A percentile compares a stretch with the other conserved stretches of the same genome.
phyloP scores from a whole-genome alignment of 768 basidiomycete species.

The Collybia nuda region DNA sequence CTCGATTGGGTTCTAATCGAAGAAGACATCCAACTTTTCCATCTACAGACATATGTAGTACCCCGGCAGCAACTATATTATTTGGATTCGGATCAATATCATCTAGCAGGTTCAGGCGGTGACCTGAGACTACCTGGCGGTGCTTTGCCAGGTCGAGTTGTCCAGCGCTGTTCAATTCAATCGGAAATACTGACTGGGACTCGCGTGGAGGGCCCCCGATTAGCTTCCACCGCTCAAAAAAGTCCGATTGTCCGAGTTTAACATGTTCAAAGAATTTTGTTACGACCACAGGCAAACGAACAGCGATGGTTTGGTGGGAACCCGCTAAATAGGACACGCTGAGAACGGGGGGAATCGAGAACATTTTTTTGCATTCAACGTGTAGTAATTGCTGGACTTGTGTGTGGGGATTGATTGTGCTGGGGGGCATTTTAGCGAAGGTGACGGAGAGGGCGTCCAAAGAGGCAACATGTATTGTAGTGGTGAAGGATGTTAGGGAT shows the following conservation, averaged over 20 bases:
- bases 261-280: conserved; percentile 96
- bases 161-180: conserved; percentile 62
- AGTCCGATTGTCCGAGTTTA: conserved; percentile 76
- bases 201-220: conserved; percentile 96
- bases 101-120: conserved; percentile 72
- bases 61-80: conserved; percentile 94
- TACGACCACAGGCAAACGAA: conserved; percentile 84
- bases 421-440: conserved; percentile 90
- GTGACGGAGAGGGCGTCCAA: conserved; percentile 75
- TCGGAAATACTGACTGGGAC: conserved; percentile 84
- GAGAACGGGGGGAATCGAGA: conserved; percentile 74
- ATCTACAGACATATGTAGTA: conserved; percentile 85
- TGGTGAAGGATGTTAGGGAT: conserved; percentile 89
- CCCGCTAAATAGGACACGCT: conserved; percentile 91
- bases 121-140: conserved; percentile 74
- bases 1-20: conserved; percentile 91
- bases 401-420: conserved; percentile 73
- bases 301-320: conserved; percentile 80
- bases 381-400: conserved; percentile 94
- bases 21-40: conserved; percentile 96
- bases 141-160: conserved; percentile 76
- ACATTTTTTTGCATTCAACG: conserved; percentile 91
- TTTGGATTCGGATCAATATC: conserved; percentile 93
- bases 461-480: conserved; percentile 72
- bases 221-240: conserved; percentile 98